These are phyloP conservation scores for Sphaerulina vaccinii DNA, from an alignment of 2,329 filamentous ascomycete genomes.

Conservation along the genomic window DNA sequence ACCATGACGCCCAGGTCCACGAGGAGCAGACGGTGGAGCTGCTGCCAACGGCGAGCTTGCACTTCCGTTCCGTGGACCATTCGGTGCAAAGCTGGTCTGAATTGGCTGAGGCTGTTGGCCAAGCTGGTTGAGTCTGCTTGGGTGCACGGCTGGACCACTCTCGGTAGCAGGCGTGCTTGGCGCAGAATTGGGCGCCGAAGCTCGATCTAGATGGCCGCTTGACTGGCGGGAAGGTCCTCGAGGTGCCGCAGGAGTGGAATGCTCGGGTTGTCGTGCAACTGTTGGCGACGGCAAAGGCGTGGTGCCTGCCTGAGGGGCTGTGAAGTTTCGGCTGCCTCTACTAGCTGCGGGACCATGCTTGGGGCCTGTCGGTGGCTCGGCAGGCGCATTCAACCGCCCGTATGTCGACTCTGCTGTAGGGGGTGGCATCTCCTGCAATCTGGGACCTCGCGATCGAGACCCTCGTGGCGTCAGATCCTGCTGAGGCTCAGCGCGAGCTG, in stretches of 20 bases:
- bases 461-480: slow-evolving; percentile 52
- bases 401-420: slow-evolving; percentile 48
- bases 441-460: slow-evolving; percentile 50
- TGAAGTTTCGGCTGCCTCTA: slow-evolving; percentile 42
- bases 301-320: slow-evolving; percentile 35
- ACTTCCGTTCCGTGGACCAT: slow-evolving; percentile 23
- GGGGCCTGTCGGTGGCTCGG: slow-evolving; percentile 57
- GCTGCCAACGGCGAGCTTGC: slow-evolving; percentile 30
- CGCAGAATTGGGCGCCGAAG: slow-evolving; percentile 26
- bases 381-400: slow-evolving; percentile 49
- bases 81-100: slow-evolving; percentile 28
- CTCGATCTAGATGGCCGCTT: slow-evolving; percentile 25
- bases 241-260: slow-evolving; percentile 16
- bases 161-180: slow-evolving; percentile 32
- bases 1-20: slow-evolving; percentile 23
- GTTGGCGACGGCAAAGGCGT: slow-evolving; percentile 29
- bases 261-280: slow-evolving; percentile 24
- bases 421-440: slow-evolving; percentile 43
- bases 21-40: slow-evolving; percentile 33
- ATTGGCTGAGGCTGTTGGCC: slow-evolving; percentile 29
- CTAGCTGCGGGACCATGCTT: slow-evolving; percentile 42
- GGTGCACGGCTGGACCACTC: slow-evolving; percentile 31
- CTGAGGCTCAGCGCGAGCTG: slow-evolving; percentile 27
- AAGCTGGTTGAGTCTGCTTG: slow-evolving; percentile 31
- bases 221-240: slow-evolving; percentile 22